Evolutionary conservation across 108 stramenopile genomes (phyloP).

Genomic region (Seminavis robusta): DNA sequence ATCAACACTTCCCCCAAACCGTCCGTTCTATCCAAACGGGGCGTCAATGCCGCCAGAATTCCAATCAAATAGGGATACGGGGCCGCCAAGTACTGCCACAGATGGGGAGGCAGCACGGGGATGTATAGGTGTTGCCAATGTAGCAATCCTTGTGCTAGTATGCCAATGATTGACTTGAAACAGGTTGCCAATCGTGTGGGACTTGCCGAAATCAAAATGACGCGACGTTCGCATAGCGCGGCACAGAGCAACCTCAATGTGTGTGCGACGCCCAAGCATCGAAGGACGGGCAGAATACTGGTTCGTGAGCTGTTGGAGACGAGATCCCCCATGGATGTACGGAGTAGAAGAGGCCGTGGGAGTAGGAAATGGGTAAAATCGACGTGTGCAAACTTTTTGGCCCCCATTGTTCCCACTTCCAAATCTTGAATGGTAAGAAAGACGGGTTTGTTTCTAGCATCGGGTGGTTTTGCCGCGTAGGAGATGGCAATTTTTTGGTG

Average conservation of each 20-base stretch:
- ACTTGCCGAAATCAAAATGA: slow-evolving; percentile 61
- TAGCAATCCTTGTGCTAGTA: slow-evolving; percentile 71
- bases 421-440: slow-evolving; percentile 25
- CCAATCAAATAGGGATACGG: slow-evolving; percentile 79
- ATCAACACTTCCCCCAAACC: slow-evolving; percentile 77
- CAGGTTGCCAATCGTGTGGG: slow-evolving; percentile 71
- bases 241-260: slow-evolving; percentile 69
- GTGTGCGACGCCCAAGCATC: slow-evolving; percentile 63
- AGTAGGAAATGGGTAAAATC: slow-evolving; percentile 44
- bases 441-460: slow-evolving; percentile 33
- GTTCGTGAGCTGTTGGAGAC: slow-evolving; percentile 31
- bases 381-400: slow-evolving; percentile 17
- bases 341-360: slow-evolving; percentile 38
- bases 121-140: slow-evolving; percentile 80
- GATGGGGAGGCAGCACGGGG: slow-evolving; percentile 76
- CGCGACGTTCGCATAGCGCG: slow-evolving; percentile 71
- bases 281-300: slow-evolving; percentile 74
- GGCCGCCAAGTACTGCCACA: slow-evolving; percentile 59
- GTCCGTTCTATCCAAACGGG: slow-evolving; percentile 31
- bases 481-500: slow-evolving; percentile 30
- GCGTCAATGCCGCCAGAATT: slow-evolving; percentile 29
- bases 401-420: slow-evolving; percentile 30
- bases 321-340: not conserved
- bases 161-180: slow-evolving; percentile 58
- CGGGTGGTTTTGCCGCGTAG: slow-evolving; percentile 22